Conservation (phyloP, 768 basidiomycete genomes). For the Boletus rubroflammeus region DNA sequence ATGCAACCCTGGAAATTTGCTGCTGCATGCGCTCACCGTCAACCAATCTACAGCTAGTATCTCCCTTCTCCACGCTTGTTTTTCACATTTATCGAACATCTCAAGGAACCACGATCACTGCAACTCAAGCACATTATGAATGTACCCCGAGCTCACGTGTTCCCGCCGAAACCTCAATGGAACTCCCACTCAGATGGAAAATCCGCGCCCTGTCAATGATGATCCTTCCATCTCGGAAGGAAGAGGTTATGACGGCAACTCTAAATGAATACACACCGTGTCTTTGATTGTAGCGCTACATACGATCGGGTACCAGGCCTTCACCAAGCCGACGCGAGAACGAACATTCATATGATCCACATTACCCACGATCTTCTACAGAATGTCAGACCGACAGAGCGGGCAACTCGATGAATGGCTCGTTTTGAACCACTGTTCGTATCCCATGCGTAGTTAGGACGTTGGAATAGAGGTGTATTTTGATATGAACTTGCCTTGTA, state of each 20-base stretch:
- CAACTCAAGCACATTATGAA: neutral
- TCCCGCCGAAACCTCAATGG: neutral
- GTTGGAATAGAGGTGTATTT: neutral
- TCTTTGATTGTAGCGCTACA: neutral
- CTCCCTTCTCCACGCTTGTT: neutral
- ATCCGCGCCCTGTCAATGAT: neutral
- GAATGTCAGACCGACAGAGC: slow-evolving; percentile 81
- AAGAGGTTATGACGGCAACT: neutral
- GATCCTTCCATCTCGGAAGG: neutral
- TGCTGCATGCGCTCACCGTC: neutral
- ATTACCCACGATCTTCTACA: slow-evolving; percentile 31
- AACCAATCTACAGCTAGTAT: neutral
- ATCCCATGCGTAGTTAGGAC: neutral
- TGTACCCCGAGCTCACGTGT: neutral
- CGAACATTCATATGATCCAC: neutral
- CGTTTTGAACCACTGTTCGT: slow-evolving; percentile 75
- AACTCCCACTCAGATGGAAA: neutral
- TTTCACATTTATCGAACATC: neutral
- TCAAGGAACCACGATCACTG: too few species aligned
- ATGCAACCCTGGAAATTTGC: neutral
- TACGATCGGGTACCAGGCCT: neutral
- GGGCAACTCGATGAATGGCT: slow-evolving; percentile 92
- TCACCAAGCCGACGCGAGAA: neutral
- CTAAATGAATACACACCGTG: neutral
- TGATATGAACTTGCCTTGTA: slow-evolving; percentile 61